Base-by-base conservation (phyloP, 345 rosid genomes). In the Trapa incisa region DNA sequence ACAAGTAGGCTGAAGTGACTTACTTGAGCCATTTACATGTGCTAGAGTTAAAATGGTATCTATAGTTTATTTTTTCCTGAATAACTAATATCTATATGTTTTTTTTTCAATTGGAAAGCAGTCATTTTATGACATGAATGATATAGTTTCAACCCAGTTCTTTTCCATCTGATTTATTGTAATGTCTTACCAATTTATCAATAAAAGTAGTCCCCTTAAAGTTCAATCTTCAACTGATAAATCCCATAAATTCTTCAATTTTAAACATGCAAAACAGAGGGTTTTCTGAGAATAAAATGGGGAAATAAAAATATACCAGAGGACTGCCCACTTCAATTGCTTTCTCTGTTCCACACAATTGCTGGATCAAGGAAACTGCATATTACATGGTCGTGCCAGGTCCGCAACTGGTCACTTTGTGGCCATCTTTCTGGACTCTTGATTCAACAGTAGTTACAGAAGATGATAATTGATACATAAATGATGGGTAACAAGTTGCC, bases 341-440 rank as follows among this genome's bases (percentile, higher is more conserved):
- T 78, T 80, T 87, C 53, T 83, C 89, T 81, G 89, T 85, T 17
- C 97, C 96, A 72, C 52, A 89, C 81, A 94, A 74, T 70, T 83
- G 87, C 70, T 88, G 91, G 32, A 87, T 78, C 64, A 89, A 79
- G 14, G 89, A 77, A 64, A 94, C 70, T 47, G 93, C 83, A 80
- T 86, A 91, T 77, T 94, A 96, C 79, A 94, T 84, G 56, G 97
- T 84, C 71, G 96, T 94, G 68, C 95, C 96, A 42, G 99, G 93
- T 61, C 90, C 90, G 42, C 92, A 85, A 71, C 96, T 94, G 12
- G 97, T 91, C 50, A 94, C 83, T 43, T 78, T 83, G 57, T 76
- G 75, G 13, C 93, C 93, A 75, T 94, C 99, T 67, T 74, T 79
- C 68, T 89, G 86, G 52, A 94, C 99, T 73, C 96, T 87, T 61